A percentile compares a stretch with the other conserved stretches of the same genome.
Evolutionary conservation across 2,329 filamentous ascomycete species (phyloP).

Genomic region (Exophiala sp.): DNA sequence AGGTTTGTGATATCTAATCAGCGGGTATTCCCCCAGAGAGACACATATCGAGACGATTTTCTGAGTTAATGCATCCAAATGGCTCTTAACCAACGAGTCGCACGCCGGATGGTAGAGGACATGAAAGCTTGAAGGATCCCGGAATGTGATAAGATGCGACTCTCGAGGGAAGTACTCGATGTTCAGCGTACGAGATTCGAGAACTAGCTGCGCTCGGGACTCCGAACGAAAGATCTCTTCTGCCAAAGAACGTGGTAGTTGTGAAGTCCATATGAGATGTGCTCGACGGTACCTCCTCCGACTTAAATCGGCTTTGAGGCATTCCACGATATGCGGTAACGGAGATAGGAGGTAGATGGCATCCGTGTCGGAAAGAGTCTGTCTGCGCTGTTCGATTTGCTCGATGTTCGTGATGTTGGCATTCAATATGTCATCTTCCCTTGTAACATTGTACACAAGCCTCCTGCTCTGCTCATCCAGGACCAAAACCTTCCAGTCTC

Average conservation of each 20-base stretch:
- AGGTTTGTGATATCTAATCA: conserved; percentile 84
- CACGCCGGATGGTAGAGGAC: conserved; percentile 85
- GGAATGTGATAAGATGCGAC: conserved; percentile 82
- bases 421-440: conserved; percentile 95
- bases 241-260: conserved; percentile 63
- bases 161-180: conserved; percentile 88
- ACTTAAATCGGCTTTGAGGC: conserved; percentile 86
- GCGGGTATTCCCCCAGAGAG: conserved; percentile 86
- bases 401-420: conserved; percentile 96
- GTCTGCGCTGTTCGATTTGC: conserved; percentile 79
- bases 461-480: conserved; percentile 77
- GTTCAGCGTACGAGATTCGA: conserved; percentile 73
- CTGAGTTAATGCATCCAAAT: conserved; percentile 79
- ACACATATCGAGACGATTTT: conserved; percentile 88
- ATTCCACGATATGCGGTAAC: conserved; percentile 82
- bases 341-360: conserved; percentile 89
- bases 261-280: conserved; percentile 78
- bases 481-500: conserved; percentile 88
- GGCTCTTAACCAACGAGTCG: conserved; percentile 72
- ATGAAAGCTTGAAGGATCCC: conserved; percentile 93
- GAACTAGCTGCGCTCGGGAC: conserved; percentile 64
- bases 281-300: conserved; percentile 70
- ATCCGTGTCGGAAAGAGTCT: conserved; percentile 82
- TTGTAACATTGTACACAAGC: conserved; percentile 83
- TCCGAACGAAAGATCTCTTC: conserved; percentile 65